Percentiles rank a stretch among this genome's conserved stretches.
phyloP scores from a whole-genome alignment of 2,329 filamentous ascomycete genomes.

The Paracorniculantispora psalliotae region DNA sequence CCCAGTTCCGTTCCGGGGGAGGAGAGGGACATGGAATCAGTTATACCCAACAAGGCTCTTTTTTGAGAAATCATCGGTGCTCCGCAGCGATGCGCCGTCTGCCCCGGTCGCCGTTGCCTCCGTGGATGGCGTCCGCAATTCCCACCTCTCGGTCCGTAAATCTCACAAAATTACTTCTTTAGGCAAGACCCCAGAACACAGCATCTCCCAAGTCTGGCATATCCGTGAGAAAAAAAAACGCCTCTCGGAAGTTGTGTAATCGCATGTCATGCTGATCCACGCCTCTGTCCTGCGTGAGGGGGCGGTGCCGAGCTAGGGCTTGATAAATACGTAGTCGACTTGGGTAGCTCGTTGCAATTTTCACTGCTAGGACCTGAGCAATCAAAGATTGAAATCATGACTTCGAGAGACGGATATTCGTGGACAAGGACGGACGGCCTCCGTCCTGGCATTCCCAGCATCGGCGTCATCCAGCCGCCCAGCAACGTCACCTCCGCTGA shows the following conservation, averaged over 20 bases:
- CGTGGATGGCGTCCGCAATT: neutral
- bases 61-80: neutral
- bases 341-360: neutral
- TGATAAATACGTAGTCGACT: neutral
- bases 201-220: conserved; percentile 1
- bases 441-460: conserved; percentile 25
- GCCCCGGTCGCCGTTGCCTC: neutral
- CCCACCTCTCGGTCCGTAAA: neutral
- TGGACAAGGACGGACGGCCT: conserved; percentile 27
- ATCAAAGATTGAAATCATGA: conserved; percentile 17
- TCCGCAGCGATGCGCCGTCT: neutral
- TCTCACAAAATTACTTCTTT: conserved; percentile 5
- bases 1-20: no score
- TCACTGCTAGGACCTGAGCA: neutral
- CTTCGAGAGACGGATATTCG: conserved; percentile 26
- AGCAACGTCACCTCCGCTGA: conserved; percentile 18
- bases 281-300: neutral
- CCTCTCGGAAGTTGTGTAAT: neutral
- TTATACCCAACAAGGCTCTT: neutral
- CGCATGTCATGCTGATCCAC: neutral
- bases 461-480: conserved; percentile 25
- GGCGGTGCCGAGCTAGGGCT: neutral
- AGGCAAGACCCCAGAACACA: neutral
- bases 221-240: neutral
- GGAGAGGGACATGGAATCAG: neutral